Evolutionary conservation across 176 grass and related monocot genomes (phyloP), one percentile per base, ranked within the genome.

Genomic region (Aegilops sharonensis): DNA sequence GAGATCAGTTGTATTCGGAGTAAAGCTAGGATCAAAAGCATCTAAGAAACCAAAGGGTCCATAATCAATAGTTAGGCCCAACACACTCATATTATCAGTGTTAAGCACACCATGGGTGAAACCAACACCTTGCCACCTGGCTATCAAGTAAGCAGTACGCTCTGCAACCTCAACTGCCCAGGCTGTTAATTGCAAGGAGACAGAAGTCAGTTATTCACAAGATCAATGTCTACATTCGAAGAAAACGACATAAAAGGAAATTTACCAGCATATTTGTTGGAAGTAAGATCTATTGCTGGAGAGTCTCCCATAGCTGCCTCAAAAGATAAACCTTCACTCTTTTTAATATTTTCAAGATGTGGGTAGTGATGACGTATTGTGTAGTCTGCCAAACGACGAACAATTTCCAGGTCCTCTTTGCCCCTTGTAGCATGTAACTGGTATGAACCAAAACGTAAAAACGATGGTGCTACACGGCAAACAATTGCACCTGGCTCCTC

Each of bases 61-160:
- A 80, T 96, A 99, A 37, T 99, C 97, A 84, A 99, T 96, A 84
- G 97, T 99, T 39, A 92, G 77, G 83, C 94, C 97, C 72, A 99
- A 80, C n/a, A 96, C 92, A 56, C 97, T 99, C 97, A 96, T 99
- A 81, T 99, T 99, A 47, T 99, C 94, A 8, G 97, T 99, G 88
- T 99, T 99, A n/a, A 99, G 81, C 23, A 99, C 97, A 70, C 97
- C 94, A 83, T 99, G 97, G 63, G 94, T 99, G 84, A 99, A 99
- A 65, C 97, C 97, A 80, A 99, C 97, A 84, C 97, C 97, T 68
- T 99, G 97, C 94, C 97, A 99, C 25, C 88, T 94, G 17, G 97
- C 94, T 84, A 99, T 86, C 81, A 99, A 85, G 45, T 78, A 94
- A 86, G 97, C 97, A 83, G 97, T 99, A 43, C 87, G 87, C 80